Conservation (phyloP, 345 rosid species). For the Leavenworthia alabamica region DNA sequence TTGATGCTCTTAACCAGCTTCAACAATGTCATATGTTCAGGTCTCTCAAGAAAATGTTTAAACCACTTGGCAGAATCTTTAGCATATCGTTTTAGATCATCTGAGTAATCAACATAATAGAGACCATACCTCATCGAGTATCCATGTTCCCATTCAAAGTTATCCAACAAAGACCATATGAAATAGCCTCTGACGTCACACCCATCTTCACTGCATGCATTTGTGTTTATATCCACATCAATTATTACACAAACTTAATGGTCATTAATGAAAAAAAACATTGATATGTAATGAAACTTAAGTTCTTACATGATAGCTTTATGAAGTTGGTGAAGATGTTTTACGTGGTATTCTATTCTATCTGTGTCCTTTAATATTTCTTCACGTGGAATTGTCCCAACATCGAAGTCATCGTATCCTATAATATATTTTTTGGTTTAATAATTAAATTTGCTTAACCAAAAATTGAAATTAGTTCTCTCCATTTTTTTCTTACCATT, state of each 20-base stretch:
- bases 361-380: slow-evolving; percentile 15
- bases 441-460: not conserved
- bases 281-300: not conserved
- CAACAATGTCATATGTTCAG: not conserved
- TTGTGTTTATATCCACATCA: not conserved
- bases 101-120: slow-evolving; percentile 31
- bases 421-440: not conserved
- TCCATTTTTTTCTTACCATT: slow-evolving; percentile 4
- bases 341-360: slow-evolving; percentile 20
- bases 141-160: slow-evolving; percentile 50
- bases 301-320: slow-evolving; percentile 31
- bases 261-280: not conserved
- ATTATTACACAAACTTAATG: not conserved
- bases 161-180: slow-evolving; percentile 49
- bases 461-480: not conserved
- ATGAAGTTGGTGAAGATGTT: slow-evolving; percentile 29
- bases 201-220: slow-evolving; percentile 32
- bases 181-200: slow-evolving; percentile 51
- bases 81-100: slow-evolving; percentile 40
- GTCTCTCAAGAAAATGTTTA: slow-evolving; percentile 24
- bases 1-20: not conserved
- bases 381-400: not conserved
- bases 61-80: slow-evolving; percentile 53
- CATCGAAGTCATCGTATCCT: slow-evolving; percentile 23
- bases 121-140: slow-evolving; percentile 43